phyloP scores from a whole-genome alignment of 148 eudicot species.

The Rhododendron kiyosumense region DNA sequence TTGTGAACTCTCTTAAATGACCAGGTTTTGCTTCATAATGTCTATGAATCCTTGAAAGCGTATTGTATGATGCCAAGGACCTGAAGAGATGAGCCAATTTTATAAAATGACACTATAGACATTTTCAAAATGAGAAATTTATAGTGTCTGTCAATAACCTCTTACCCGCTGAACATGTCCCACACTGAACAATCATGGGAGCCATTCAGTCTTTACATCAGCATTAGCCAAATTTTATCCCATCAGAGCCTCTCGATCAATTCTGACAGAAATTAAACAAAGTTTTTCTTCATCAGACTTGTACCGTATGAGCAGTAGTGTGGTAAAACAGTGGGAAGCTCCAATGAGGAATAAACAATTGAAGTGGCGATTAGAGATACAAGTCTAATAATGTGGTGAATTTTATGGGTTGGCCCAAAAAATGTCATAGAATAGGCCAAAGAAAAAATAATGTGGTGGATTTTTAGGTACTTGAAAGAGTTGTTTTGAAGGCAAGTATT shows the following conservation, averaged over 20 bases:
- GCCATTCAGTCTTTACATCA: conserved; percentile 78
- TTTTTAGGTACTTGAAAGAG: no score
- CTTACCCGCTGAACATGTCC: conserved; percentile 81
- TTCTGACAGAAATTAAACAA: conserved; percentile 37
- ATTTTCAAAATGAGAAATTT: no score
- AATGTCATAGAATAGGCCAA: not conserved
- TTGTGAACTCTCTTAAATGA: no score
- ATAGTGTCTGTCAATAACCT: not conserved
- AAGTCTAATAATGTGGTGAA: no score
- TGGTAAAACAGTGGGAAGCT: not conserved
- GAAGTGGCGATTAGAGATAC: not conserved
- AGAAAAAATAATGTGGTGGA: no score
- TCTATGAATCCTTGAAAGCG: conserved; percentile 46
- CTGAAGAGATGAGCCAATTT: conserved; percentile 27
- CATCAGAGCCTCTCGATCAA: conserved; percentile 77
- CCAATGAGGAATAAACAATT: not conserved
- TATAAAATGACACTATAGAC: no score
- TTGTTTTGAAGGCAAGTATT: not conserved
- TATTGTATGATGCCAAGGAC: conserved; percentile 74
- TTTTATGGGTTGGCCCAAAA: not conserved
- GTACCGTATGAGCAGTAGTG: not conserved
- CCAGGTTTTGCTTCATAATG: no score
- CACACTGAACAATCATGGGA: conserved; percentile 64
- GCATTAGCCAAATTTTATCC: conserved; percentile 50
- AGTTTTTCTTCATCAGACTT: not conserved